Evolutionary conservation across 768 basidiomycete species (phyloP), one percentile per base, ranked within the genome.

Genomic region (Agrocybe praecox): DNA sequence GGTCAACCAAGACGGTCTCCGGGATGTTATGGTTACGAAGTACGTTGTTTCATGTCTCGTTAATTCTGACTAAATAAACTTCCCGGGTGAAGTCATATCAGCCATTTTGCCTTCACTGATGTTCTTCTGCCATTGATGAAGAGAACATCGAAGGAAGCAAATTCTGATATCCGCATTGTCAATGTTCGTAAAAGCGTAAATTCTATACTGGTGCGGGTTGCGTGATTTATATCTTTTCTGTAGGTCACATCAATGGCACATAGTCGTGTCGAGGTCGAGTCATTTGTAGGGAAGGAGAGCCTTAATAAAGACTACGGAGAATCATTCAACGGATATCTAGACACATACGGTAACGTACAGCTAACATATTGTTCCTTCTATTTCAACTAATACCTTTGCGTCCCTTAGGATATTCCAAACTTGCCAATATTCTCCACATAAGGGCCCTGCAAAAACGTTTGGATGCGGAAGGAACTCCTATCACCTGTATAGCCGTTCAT

Each of bases 151-250:
- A 59, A 72, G 17, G 67, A 76, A 46, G 68, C 76, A 0, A 70
- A 70, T 21, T 75, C 83, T 0, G 88, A 89, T 56, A 86, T 87
- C 46, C 80, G 87, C 17, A 75, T 89, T 14, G 75, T 88, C 10
- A 78, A 82, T 53, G 86, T 87, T 56, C 42, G 80, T 70, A 18
- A 10, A 24, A 23, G 1, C 43, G 5, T 6, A 29, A 29, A 3
- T 19, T 24, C 52, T 10, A 24, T 80, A 77, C 58, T 79, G 10
- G 49, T 70, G 15, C 80, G 9, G 64, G 62, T 0, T 67, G 14
- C n/a, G n/a, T 7, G 10, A n/a, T 14, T 12, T 22, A 43, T 26
- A 8, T 65, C 76, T 46, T 60, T 46, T 24, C 14, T n/a, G 5
- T 2, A 60, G 2, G 59, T 72, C 15, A 24, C 36, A 15, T 69